Evolutionary conservation across 2,329 filamentous ascomycete genomes (phyloP).

Genomic region (Xylariaceae sp.): DNA sequence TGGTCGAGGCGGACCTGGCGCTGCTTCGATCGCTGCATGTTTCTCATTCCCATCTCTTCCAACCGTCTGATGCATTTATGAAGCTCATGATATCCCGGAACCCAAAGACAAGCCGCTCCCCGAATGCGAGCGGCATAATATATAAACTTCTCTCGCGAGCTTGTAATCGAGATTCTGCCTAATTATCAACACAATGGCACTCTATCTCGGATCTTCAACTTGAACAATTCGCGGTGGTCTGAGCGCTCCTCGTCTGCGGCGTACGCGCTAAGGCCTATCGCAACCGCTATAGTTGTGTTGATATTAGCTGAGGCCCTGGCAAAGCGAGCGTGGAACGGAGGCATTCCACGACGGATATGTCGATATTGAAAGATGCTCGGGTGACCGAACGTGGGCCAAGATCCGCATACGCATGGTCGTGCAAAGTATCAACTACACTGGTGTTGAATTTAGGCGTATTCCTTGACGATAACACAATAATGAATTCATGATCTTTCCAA

Average conservation of each 20-base stretch:
- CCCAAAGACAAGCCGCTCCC: constrained; percentile 26
- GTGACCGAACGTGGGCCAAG: constrained; percentile 19
- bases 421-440: constrained; percentile 10
- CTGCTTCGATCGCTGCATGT: neutral
- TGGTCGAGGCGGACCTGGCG: too few species aligned
- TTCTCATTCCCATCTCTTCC: constrained; percentile 15
- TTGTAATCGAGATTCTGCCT: constrained; percentile 22
- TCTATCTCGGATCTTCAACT: constrained; percentile 20
- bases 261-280: constrained; percentile 12
- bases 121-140: constrained; percentile 32
- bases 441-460: constrained; percentile 31
- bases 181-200: constrained; percentile 17
- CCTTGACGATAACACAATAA: constrained; percentile 30
- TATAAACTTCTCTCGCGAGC: constrained; percentile 32
- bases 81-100: constrained; percentile 30
- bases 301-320: constrained; percentile 18
- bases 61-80: constrained; percentile 28
- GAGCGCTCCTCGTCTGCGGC: constrained; percentile 23
- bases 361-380: constrained; percentile 8
- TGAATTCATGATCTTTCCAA: constrained; percentile 28
- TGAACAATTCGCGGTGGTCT: constrained; percentile 19
- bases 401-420: constrained; percentile 5
- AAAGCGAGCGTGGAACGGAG: constrained; percentile 21
- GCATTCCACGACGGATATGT: constrained; percentile 19
- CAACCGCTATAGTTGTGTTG: constrained; percentile 8